A percentile compares a stretch with the other conserved stretches of the same genome.
phyloP scores from a whole-genome alignment of 495 filamentous ascomycete genomes.

The Talaromyces borbonicus region DNA sequence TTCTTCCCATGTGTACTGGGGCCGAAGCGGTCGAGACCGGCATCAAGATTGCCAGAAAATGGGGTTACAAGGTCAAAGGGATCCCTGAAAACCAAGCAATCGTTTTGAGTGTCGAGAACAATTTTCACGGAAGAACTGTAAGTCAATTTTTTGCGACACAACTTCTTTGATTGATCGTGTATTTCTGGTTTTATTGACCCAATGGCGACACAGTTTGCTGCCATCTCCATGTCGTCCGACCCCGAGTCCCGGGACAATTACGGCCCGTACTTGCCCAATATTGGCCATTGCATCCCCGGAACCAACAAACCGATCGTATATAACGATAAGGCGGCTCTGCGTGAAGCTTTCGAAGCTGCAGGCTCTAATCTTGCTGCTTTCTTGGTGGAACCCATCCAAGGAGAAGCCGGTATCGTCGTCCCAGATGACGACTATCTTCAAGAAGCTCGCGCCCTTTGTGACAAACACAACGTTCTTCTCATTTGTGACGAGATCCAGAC shows the following conservation, averaged over 20 bases:
- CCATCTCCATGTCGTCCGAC: slow-evolving; percentile 89
- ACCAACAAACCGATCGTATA: slow-evolving; percentile 74
- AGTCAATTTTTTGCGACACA: too few relatives aligned
- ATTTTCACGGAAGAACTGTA: slow-evolving; percentile 95
- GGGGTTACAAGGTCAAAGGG: slow-evolving; percentile 95
- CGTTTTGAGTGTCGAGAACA: slow-evolving; percentile 76
- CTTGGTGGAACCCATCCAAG: slow-evolving; percentile 95
- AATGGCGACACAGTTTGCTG: too few relatives aligned
- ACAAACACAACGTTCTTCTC: slow-evolving; percentile 85
- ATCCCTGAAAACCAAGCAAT: slow-evolving; percentile 78
- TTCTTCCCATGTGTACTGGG: slow-evolving; percentile 97
- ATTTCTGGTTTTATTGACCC: too few relatives aligned
- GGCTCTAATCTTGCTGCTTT: slow-evolving; percentile 85
- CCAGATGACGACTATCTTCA: slow-evolving; percentile 82
- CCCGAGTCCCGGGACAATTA: slow-evolving; percentile 95
- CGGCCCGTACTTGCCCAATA: slow-evolving; percentile 83
- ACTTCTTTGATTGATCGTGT: too few relatives aligned
- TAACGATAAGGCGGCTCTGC: slow-evolving; percentile 73
- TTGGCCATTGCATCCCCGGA: slow-evolving; percentile 68
- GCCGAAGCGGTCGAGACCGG: slow-evolving; percentile 98
- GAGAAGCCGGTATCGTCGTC: slow-evolving; percentile 94
- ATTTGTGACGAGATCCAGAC: slow-evolving; percentile 99
- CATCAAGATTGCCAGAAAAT: slow-evolving; percentile 96
- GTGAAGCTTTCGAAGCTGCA: slow-evolving; percentile 67
- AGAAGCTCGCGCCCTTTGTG: slow-evolving; percentile 76